A percentile compares a stretch with the other conserved stretches of the same genome.
Conservation (phyloP, 176 grass and related monocot species). For the Olyra latifolia region DNA sequence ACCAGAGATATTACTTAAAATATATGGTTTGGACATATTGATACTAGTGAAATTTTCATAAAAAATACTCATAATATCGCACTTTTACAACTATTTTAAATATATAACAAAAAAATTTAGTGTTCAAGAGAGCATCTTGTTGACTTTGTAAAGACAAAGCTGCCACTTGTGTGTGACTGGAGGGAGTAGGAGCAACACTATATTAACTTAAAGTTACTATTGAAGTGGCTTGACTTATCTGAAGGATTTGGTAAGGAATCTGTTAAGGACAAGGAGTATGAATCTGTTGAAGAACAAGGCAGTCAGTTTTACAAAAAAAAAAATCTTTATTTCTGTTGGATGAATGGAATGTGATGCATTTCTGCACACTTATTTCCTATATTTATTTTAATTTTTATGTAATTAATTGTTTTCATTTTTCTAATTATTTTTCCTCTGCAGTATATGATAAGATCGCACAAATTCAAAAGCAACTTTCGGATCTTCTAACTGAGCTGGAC, state of each 20-base stretch:
- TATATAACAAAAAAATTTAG: no score
- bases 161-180: no score
- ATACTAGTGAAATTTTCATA: no score
- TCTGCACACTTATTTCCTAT: neutral
- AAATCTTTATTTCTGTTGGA: neutral
- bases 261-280: neutral
- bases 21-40: no score
- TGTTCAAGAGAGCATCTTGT: no score
- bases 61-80: no score
- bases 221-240: neutral
- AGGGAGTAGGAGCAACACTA: no score
- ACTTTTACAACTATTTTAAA: no score
- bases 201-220: neutral
- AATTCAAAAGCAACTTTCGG: slow-evolving; percentile 76
- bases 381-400: slow-evolving; percentile 17
- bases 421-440: slow-evolving; percentile 39
- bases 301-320: neutral
- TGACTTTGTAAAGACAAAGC: no score
- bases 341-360: neutral
- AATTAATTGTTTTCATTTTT: slow-evolving; percentile 7
- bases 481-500: slow-evolving; percentile 72
- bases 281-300: neutral
- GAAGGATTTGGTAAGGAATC: neutral
- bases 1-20: no score
- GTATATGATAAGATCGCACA: slow-evolving; percentile 68